Percentiles rank a stretch among this genome's conserved stretches.
phyloP scores from a whole-genome alignment of 2,329 filamentous ascomycete genomes.

The Leptographium galeiforme region DNA sequence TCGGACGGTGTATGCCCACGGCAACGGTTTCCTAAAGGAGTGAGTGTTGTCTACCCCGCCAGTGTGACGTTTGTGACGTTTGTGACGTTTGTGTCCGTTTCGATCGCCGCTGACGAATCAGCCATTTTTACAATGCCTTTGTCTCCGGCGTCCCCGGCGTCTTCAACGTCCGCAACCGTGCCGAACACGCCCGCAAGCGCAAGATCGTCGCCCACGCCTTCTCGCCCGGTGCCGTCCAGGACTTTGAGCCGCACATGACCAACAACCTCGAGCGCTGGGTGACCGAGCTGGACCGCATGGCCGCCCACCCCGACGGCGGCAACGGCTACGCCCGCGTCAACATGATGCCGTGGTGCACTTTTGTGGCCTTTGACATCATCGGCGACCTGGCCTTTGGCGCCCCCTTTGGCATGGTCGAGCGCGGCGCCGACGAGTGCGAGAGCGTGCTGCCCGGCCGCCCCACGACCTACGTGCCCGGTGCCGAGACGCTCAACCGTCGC shows the following conservation, averaged over 20 bases:
- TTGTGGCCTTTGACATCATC: conserved; percentile 24
- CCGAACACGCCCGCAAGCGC: conserved; percentile 55
- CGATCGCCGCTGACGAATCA: neutral
- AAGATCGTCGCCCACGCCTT: conserved; percentile 59
- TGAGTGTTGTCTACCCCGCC: neutral
- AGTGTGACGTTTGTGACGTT: too few species aligned
- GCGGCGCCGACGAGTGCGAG: conserved; percentile 8
- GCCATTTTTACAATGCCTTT: conserved; percentile 8
- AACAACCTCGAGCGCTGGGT: conserved; percentile 8
- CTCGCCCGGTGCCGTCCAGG: conserved; percentile 8
- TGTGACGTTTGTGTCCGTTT: neutral
- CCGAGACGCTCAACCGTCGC: conserved; percentile 8
- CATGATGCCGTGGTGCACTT: conserved; percentile 18
- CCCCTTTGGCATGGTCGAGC: conserved; percentile 19
- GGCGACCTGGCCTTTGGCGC: conserved; percentile 32
- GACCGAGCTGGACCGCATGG: conserved; percentile 2
- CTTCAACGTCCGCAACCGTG: conserved; percentile 56
- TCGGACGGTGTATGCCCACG: conserved; percentile 9
- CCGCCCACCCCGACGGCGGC: neutral
- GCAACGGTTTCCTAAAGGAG: conserved; percentile 10
- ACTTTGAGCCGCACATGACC: conserved; percentile 10
- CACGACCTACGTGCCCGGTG: conserved; percentile 6
- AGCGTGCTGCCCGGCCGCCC: neutral
- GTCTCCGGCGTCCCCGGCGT: conserved; percentile 19
- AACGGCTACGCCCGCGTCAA: conserved; percentile 5